These are phyloP conservation scores for Ascochyta viciae-villosae DNA, from an alignment of 2,329 filamentous ascomycete genomes.

Conservation along the genomic window DNA sequence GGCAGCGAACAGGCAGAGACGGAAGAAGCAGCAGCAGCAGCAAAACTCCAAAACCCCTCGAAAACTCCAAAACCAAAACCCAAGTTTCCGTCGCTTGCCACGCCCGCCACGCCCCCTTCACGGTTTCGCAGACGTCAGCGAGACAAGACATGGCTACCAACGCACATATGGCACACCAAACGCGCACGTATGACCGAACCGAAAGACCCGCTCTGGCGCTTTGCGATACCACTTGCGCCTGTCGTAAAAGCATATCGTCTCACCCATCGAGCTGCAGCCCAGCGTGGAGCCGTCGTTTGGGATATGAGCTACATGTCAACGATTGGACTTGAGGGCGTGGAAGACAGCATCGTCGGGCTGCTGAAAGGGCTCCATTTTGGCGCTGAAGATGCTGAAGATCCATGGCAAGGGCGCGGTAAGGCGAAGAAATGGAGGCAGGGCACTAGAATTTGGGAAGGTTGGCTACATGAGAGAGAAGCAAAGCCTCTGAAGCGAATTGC, in stretches of 20 bases:
- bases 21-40: not conserved
- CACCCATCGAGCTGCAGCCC: conserved; percentile 79
- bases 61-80: conserved; percentile 53
- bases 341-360: conserved; percentile 69
- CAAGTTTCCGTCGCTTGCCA: conserved; percentile 72
- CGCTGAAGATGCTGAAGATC: conserved; percentile 59
- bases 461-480: conserved; percentile 64
- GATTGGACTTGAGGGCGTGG: conserved; percentile 75
- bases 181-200: conserved; percentile 86
- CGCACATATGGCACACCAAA: conserved; percentile 93
- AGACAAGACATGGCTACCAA: conserved; percentile 92
- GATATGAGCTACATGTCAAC: conserved; percentile 95
- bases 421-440: conserved; percentile 76
- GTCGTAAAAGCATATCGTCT: conserved; percentile 89
- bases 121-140: conserved; percentile 86
- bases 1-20: conserved; percentile 30
- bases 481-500: conserved; percentile 66
- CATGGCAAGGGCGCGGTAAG: conserved; percentile 61
- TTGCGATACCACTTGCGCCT: conserved; percentile 82
- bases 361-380: conserved; percentile 67
- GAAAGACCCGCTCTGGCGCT: conserved; percentile 84
- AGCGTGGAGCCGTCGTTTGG: conserved; percentile 83
- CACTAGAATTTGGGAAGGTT: conserved; percentile 63
- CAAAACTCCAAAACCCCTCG: conserved; percentile 12
- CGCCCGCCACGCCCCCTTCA: conserved; percentile 65